Evolutionary conservation across 1,284 basidiomycete species (phyloP).

Genomic region (Kalmanozyma brasiliensis): DNA sequence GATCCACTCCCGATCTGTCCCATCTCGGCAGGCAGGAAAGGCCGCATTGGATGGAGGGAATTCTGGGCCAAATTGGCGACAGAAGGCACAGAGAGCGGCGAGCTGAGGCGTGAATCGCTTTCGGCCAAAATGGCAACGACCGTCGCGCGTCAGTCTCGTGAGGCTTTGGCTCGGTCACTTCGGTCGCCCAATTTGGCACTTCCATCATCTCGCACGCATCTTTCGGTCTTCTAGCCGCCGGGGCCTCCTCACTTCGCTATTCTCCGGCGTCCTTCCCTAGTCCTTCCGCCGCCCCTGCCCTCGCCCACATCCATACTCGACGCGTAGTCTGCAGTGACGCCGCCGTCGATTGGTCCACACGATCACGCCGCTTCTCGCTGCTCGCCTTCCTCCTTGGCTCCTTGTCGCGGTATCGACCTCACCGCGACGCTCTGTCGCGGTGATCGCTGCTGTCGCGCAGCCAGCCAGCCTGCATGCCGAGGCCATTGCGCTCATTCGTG

Average conservation of each 20-base stretch:
- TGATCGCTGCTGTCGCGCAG: constrained; percentile 1
- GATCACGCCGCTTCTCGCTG: too few species aligned
- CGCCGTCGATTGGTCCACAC: too few species aligned
- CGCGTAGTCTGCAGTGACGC: constrained; percentile 1
- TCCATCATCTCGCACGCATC: constrained; percentile 33
- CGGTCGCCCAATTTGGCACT: constrained; percentile 14
- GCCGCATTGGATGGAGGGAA: constrained; percentile 1
- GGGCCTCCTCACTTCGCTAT: constrained; percentile 7
- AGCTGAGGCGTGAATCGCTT: constrained; percentile 9
- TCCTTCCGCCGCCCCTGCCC: constrained; percentile 1
- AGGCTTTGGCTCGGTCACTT: constrained; percentile 11
- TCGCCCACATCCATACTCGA: background rate
- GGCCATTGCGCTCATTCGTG: background rate
- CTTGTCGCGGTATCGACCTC: background rate
- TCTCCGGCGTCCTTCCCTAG: constrained; percentile 1
- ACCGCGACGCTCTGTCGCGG: constrained; percentile 3
- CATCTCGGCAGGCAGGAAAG: background rate
- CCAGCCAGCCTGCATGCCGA: background rate
- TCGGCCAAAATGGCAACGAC: background rate
- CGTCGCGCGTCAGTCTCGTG: constrained; percentile 32
- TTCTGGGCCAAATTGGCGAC: constrained; percentile 2
- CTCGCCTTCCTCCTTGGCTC: background rate
- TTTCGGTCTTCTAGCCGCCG: constrained; percentile 36
- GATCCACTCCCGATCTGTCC: background rate
- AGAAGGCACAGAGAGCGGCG: too few species aligned